Conservation (phyloP, 345 rosid genomes). For the Iberis pinnata region DNA sequence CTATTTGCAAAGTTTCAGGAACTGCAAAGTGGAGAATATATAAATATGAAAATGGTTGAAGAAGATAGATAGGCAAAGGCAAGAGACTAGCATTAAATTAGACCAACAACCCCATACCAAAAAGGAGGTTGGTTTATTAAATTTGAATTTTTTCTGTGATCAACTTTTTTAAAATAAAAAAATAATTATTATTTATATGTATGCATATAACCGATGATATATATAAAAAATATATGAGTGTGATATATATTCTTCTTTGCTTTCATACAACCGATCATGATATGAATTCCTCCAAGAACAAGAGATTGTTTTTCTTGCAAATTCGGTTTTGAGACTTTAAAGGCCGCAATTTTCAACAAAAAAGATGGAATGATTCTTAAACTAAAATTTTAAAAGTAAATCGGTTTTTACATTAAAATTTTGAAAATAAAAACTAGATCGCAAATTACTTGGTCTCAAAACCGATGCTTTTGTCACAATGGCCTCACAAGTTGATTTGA, state of each 20-base stretch:
- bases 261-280: neutral
- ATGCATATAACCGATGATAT: no score
- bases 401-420: no score
- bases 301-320: neutral
- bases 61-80: constrained; percentile 25
- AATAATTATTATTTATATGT: neutral
- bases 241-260: neutral
- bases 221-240: neutral
- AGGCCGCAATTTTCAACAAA: no score
- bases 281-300: constrained; percentile 1
- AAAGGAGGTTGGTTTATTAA: constrained; percentile 47
- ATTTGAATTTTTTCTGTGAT: constrained; percentile 35
- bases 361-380: no score
- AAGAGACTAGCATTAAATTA: constrained; percentile 56
- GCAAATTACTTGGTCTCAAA: no score
- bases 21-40: constrained; percentile 24
- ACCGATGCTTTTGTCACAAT: no score
- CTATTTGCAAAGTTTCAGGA: constrained; percentile 3
- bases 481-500: no score
- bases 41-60: constrained; percentile 34
- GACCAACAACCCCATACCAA: constrained; percentile 71
- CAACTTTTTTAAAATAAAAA: neutral
- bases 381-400: no score
- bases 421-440: no score
- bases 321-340: no score